Evolutionary conservation across 495 filamentous ascomycete genomes (phyloP), one percentile per base, ranked within the genome.

Genomic region (Cercophora newfieldiana): DNA sequence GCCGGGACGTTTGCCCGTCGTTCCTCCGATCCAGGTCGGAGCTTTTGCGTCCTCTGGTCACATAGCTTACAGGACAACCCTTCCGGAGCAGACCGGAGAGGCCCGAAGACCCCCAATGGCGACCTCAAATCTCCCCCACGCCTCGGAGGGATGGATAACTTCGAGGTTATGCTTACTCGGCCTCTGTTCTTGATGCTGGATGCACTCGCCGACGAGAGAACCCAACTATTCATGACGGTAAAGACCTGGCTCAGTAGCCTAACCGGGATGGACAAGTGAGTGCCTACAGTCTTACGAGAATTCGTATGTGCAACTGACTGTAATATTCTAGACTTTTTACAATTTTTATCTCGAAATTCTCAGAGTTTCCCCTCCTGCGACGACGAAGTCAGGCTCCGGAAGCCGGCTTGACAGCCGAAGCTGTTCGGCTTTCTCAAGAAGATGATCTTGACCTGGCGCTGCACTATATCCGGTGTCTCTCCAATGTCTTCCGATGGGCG

Each of bases 161-260:
- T 85, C 67, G 82, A 90, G 64, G 82, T 89, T 3, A 87, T 97
- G 80, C 83, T 98, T 51, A 89, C 90, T 7, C 85, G 93, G 19
- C 94, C 94, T 0, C 74, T 97, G 31, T 89, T 97, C 63, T 78
- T 96, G 30, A 83, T 96, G 65, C 81, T 98, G 33, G 94, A 98
- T 74, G 84, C 90, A 12, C 80, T 97, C 0, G 75, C 82, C 22
- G 90, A 94, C 59, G 90, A 90, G 68, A 85, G 86, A 25, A 88
- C 86, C 12, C 91, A 94, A 70, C 73, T 90, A 30, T 92, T 87
- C 37, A 87, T 91, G 73, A 89, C 89, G 61, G 87, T 91, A 22
- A 87, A 90, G 66, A 87, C 85, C 48, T 99, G 95, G 95, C 79
- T 99, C 7, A 89, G 90, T 69, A 91, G 85, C 53, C 79, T 96